Percentiles rank a stretch among this genome's conserved stretches.
Conservation (phyloP, 2,329 filamentous ascomycete species). For the Cytospora chrysosperma region DNA sequence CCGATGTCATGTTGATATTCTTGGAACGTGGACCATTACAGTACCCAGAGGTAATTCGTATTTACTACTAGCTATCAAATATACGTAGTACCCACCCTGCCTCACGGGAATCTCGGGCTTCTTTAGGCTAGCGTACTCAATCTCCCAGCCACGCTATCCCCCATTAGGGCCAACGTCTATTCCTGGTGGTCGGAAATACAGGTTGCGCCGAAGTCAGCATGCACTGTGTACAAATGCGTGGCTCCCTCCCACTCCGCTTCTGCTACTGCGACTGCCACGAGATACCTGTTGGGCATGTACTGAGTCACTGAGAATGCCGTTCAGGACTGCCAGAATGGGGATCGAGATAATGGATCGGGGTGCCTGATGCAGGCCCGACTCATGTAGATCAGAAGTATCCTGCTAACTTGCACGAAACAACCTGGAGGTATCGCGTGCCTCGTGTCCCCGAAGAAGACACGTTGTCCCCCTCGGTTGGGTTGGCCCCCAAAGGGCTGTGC, state of each 20-base stretch:
- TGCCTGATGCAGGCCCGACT: neutral
- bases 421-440: slow-evolving; percentile 17
- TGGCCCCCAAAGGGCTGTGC: slow-evolving; percentile 6
- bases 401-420: slow-evolving; percentile 6
- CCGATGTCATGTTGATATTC: slow-evolving; percentile 11
- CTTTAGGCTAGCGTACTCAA: slow-evolving; percentile 1
- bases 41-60: no score
- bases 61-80: no score
- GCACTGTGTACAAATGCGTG: slow-evolving; percentile 10
- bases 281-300: slow-evolving; percentile 9
- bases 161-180: slow-evolving; percentile 7
- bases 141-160: neutral
- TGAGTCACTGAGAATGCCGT: slow-evolving; percentile 2
- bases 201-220: neutral
- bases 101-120: neutral
- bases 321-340: neutral
- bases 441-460: slow-evolving; percentile 13
- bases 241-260: neutral
- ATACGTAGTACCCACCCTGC: no score
- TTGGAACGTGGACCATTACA: slow-evolving; percentile 12
- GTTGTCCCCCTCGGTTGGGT: slow-evolving; percentile 14
- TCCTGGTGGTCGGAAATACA: neutral
- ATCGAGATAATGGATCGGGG: slow-evolving; percentile 2
- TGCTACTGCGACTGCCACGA: slow-evolving; percentile 6
- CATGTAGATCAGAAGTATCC: neutral